Evolutionary conservation across 352 stramenopile species (phyloP).

Genomic region (Phytophthora rubi): DNA sequence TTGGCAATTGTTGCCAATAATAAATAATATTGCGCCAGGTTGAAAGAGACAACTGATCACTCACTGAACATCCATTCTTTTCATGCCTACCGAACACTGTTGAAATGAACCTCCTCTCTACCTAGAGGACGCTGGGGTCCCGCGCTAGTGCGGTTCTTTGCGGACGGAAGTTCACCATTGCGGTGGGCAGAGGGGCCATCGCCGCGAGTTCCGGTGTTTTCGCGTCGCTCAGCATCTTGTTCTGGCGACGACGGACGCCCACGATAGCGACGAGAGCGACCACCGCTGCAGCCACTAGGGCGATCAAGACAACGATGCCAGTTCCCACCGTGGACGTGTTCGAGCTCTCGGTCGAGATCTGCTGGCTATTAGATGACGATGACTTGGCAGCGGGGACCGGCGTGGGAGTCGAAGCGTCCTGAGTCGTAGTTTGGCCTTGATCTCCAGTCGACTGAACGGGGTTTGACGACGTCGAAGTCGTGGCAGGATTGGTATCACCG

Average conservation of each 20-base stretch:
- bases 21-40: too few species aligned
- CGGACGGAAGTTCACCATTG: conserved; percentile 31
- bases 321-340: conserved; percentile 21
- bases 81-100: conserved; percentile 2
- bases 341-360: conserved; percentile 44
- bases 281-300: conserved; percentile 44
- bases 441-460: conserved; percentile 16
- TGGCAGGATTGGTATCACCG: background rate
- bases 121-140: conserved; percentile 41
- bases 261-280: conserved; percentile 52
- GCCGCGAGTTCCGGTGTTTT: conserved; percentile 52
- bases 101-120: background rate
- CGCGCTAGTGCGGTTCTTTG: conserved; percentile 21
- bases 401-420: conserved; percentile 8
- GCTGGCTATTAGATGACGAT: conserved; percentile 11
- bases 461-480: conserved; percentile 10
- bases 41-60: background rate
- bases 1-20: too few species aligned
- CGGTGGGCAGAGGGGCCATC: conserved; percentile 28
- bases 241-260: conserved; percentile 46
- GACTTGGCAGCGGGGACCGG: conserved; percentile 20
- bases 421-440: conserved; percentile 10
- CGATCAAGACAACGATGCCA: conserved; percentile 48
- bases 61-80: conserved; percentile 21
- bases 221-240: conserved; percentile 48